Evolutionary conservation across 345 rosid species (phyloP).

Genomic region (Aquilaria sinensis): DNA sequence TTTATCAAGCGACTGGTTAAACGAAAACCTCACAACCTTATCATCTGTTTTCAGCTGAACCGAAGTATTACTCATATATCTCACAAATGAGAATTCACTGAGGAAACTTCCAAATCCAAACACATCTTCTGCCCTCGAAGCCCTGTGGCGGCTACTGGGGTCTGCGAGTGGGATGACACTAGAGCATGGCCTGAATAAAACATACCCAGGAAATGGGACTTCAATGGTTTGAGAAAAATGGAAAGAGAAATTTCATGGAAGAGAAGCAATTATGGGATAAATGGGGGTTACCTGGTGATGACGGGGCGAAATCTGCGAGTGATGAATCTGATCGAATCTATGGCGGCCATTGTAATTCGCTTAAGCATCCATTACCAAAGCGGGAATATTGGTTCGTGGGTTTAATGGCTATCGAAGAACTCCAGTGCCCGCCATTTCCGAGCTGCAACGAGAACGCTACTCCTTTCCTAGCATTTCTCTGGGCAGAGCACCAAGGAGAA

Average conservation of each 20-base stretch:
- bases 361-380: too few relatives aligned
- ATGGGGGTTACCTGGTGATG: conserved; percentile 6
- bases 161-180: conserved; percentile 9
- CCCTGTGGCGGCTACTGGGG: conserved; percentile 17
- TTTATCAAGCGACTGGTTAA: conserved; percentile 25
- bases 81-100: conserved; percentile 19
- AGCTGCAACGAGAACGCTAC: too few relatives aligned
- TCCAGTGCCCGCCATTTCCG: too few relatives aligned
- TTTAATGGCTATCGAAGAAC: too few relatives aligned
- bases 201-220: conserved; percentile 16
- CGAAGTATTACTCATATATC: conserved; percentile 41
- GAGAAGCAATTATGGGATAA: background rate
- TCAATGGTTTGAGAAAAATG: conserved; percentile 23
- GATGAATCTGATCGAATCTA: conserved; percentile 2
- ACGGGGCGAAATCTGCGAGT: background rate
- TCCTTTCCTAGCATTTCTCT: too few relatives aligned
- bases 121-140: conserved; percentile 10
- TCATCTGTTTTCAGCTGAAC: conserved; percentile 52
- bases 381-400: too few relatives aligned
- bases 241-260: conserved; percentile 1
- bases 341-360: conserved; percentile 3
- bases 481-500: too few relatives aligned
- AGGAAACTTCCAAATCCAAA: conserved; percentile 13
- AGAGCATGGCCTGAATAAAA: conserved; percentile 13
- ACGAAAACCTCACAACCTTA: conserved; percentile 62